phyloP scores from a whole-genome alignment of 176 grass and related monocot genomes.

The Pharus latifolius region DNA sequence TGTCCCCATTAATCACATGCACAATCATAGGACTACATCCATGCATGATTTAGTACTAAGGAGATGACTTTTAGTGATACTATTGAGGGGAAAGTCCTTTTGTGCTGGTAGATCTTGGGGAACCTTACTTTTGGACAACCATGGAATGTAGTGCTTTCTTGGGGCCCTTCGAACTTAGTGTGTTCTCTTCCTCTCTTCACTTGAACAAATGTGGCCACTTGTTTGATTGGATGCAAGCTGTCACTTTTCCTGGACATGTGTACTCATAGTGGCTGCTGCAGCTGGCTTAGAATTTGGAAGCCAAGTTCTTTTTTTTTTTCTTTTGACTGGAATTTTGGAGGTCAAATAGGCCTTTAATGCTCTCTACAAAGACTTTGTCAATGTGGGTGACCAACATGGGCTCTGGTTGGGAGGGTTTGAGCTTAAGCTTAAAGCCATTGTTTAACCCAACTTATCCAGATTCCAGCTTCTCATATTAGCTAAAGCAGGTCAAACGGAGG shows the following conservation, averaged over 20 bases:
- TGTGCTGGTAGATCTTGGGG: background rate
- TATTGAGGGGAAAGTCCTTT: background rate
- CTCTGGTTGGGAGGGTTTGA: too few species aligned
- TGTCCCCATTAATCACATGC: background rate
- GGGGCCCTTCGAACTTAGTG: constrained; percentile 1
- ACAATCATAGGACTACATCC: background rate
- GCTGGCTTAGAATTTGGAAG: background rate
- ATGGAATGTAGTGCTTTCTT: constrained; percentile 9
- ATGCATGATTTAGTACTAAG: constrained; percentile 8
- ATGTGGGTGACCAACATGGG: background rate
- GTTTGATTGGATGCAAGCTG: background rate
- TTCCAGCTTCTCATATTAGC: too few species aligned
- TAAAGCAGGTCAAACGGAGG: too few species aligned
- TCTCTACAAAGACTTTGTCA: background rate
- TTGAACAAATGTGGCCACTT: background rate
- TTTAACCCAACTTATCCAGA: too few species aligned
- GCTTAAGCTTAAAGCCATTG: too few species aligned
- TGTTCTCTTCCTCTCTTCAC: background rate
- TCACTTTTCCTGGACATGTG: background rate
- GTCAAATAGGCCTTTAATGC: background rate
- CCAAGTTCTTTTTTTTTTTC: too few species aligned
- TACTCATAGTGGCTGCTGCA: background rate
- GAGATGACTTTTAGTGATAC: background rate
- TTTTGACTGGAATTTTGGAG: too few species aligned
- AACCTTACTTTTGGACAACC: constrained; percentile 5